Evolutionary conservation across 2,329 filamentous ascomycete genomes (phyloP).

Genomic region (Pseudonectria buxi): DNA sequence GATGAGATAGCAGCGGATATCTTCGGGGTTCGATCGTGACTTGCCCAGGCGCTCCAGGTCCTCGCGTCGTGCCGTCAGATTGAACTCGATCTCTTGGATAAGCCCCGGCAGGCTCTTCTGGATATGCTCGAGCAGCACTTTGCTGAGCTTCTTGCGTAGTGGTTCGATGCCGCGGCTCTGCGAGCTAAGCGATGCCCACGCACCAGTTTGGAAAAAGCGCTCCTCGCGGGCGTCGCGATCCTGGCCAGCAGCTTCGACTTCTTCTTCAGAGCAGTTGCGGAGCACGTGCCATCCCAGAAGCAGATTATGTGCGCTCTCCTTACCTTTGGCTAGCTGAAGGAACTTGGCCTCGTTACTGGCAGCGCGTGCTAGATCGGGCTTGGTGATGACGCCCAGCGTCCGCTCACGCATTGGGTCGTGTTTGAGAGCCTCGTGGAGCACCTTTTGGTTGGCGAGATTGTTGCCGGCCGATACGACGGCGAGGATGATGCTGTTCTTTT

Average conservation of each 20-base stretch:
- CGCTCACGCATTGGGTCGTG: constrained; percentile 38
- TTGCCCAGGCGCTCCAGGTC: constrained; percentile 16
- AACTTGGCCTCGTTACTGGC: constrained; percentile 34
- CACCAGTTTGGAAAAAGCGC: constrained; percentile 24
- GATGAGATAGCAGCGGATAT: constrained; percentile 29
- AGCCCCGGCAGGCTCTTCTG: constrained; percentile 20
- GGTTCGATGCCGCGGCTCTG: constrained; percentile 25
- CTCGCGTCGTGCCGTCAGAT: constrained; percentile 13
- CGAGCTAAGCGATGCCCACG: constrained; percentile 23
- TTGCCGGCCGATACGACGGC: constrained; percentile 44
- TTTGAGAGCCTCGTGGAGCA: constrained; percentile 37
- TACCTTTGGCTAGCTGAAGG: constrained; percentile 27
- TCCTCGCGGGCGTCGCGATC: constrained; percentile 26
- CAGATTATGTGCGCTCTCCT: constrained; percentile 23
- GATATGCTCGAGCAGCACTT: constrained; percentile 23
- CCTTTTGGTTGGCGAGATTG: constrained; percentile 45
- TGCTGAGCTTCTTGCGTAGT: constrained; percentile 29
- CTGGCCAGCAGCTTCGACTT: constrained; percentile 14
- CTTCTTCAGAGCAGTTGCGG: constrained; percentile 37
- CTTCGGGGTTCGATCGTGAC: constrained; percentile 11
- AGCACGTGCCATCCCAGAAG: constrained; percentile 48
- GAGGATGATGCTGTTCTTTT: constrained; percentile 52
- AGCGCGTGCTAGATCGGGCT: constrained; percentile 39
- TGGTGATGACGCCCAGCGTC: constrained; percentile 51
- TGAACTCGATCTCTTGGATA: constrained; percentile 19